phyloP scores from a whole-genome alignment of 2,329 filamentous ascomycete species.

The Xylariomycetidae sp. region DNA sequence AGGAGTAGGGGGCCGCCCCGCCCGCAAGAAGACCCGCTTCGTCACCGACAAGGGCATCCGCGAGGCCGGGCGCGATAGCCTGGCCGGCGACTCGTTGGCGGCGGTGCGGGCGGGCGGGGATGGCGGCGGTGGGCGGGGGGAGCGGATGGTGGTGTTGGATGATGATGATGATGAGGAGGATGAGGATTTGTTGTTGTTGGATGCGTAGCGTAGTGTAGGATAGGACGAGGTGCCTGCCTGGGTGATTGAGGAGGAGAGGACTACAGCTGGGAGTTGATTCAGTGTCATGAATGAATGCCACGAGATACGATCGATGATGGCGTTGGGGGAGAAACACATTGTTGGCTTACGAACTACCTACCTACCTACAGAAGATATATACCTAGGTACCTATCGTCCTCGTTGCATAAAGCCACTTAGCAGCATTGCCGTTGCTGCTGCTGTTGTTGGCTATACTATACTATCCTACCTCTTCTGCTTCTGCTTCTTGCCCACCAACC shows the following conservation, averaged over 20 bases:
- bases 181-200: background rate
- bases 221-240: background rate
- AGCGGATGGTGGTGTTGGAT: conserved; percentile 10
- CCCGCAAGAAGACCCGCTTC: conserved; percentile 72
- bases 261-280: conserved; percentile 2
- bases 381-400: too few species aligned
- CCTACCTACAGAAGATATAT: too few species aligned
- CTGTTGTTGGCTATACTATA: too few species aligned
- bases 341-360: too few species aligned
- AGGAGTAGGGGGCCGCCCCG: conserved; percentile 35
- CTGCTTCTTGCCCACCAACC: too few species aligned
- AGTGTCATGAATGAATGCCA: too few species aligned
- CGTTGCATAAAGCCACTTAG: too few species aligned
- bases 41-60: conserved; percentile 71
- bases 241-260: conserved; percentile 1
- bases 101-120: background rate
- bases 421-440: too few species aligned
- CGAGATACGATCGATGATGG: too few species aligned
- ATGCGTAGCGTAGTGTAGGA: too few species aligned
- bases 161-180: conserved; percentile 13
- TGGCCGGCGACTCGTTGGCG: conserved; percentile 49
- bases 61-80: conserved; percentile 68
- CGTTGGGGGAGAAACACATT: too few species aligned
- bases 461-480: too few species aligned
- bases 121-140: background rate